A percentile compares a stretch with the other conserved stretches of the same genome.
phyloP scores from a whole-genome alignment of 495 filamentous ascomycete genomes.

The Daldinia bambusicola region DNA sequence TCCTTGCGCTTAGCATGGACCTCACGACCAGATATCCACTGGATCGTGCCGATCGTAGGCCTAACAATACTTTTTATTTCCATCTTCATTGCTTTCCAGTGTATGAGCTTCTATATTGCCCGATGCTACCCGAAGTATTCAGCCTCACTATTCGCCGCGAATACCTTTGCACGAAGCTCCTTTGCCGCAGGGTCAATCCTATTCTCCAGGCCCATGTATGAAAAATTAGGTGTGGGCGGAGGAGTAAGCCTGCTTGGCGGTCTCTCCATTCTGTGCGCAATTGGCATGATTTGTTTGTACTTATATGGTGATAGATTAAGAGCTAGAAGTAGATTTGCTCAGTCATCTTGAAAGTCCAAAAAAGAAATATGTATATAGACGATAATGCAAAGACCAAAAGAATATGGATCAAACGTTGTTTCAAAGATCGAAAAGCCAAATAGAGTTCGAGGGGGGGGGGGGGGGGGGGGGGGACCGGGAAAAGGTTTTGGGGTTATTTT shows the following conservation, averaged over 20 bases:
- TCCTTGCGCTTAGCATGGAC: constrained; percentile 30
- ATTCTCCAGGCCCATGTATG: constrained; percentile 64
- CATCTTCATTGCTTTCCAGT: constrained; percentile 62
- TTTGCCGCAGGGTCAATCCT: constrained; percentile 68
- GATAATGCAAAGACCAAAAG: not conserved
- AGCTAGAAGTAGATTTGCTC: constrained; percentile 37
- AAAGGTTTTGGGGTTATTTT: constrained; percentile 21
- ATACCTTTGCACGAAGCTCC: constrained; percentile 63
- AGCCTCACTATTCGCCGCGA: constrained; percentile 66
- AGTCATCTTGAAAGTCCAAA: constrained; percentile 22
- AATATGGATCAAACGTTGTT: not conserved
- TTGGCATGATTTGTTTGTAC: constrained; percentile 33
- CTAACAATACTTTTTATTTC: constrained; percentile 62
- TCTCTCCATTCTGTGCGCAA: constrained; percentile 29
- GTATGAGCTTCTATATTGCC: constrained; percentile 67
- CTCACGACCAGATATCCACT: constrained; percentile 47
- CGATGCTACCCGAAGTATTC: constrained; percentile 69
- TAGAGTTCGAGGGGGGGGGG: not conserved
- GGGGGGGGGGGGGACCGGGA: too few species aligned
- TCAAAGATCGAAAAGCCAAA: not conserved
- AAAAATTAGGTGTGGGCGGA: constrained; percentile 65
- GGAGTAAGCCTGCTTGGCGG: constrained; percentile 69
- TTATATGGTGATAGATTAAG: constrained; percentile 36
- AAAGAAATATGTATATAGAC: not conserved
- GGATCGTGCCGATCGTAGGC: constrained; percentile 64